phyloP scores from a whole-genome alignment of 257 asterid genomes.

The Nicotiana noctiflora region DNA sequence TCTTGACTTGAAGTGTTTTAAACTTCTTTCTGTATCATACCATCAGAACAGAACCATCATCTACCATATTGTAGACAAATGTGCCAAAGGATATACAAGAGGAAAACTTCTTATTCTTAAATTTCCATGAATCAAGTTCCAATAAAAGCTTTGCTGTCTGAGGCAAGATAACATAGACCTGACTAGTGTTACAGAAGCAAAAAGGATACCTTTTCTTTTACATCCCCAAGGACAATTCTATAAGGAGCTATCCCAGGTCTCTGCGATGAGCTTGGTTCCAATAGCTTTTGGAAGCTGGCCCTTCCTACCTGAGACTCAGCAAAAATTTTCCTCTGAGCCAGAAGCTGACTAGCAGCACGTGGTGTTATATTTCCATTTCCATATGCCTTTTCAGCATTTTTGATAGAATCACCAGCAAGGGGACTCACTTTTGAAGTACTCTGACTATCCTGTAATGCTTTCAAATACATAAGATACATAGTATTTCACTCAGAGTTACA shows the following conservation, averaged over 20 bases:
- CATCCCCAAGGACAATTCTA: conserved; percentile 81
- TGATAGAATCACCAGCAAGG: conserved; percentile 19
- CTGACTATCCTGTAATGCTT: conserved; percentile 44
- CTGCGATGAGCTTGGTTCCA: conserved; percentile 83
- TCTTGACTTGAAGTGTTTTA: not conserved
- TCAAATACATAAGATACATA: conserved; percentile 6
- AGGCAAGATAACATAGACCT: conserved; percentile 2
- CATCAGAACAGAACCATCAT: conserved; percentile 1
- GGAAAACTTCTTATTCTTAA: not conserved
- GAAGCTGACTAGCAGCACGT: conserved; percentile 47
- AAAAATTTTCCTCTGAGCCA: conserved; percentile 67
- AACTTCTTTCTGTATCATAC: not conserved
- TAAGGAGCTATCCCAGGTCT: conserved; percentile 92
- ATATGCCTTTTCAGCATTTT: conserved; percentile 29
- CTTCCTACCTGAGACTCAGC: conserved; percentile 84
- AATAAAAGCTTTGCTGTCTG: not conserved
- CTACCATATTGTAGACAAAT: not conserved
- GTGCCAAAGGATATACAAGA: not conserved
- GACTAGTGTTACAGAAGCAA: not conserved
- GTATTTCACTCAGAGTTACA: not conserved
- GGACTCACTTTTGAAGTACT: conserved; percentile 26
- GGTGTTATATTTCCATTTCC: conserved; percentile 39
- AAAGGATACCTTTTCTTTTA: conserved; percentile 68
- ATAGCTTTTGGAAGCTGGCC: conserved; percentile 79
- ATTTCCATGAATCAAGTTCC: not conserved